Evolutionary conservation across 495 filamentous ascomycete genomes (phyloP).

Genomic region (Trichoderma asperelloides): DNA sequence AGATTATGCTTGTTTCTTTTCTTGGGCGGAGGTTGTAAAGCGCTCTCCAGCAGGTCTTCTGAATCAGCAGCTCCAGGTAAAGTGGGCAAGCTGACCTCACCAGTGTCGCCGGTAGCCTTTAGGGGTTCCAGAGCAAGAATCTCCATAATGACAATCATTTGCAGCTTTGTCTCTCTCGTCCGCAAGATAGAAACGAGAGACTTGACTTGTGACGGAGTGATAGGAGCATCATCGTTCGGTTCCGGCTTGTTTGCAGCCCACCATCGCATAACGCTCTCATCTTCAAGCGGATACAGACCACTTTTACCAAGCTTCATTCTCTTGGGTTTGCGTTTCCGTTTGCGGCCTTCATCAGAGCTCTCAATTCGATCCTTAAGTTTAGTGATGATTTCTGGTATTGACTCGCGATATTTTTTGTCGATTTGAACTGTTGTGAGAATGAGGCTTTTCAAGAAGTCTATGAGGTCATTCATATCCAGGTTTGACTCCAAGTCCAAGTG

Average conservation of each 20-base stretch:
- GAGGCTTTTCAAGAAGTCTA: constrained; percentile 59
- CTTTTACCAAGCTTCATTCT: constrained; percentile 68
- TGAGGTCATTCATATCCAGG: constrained; percentile 49
- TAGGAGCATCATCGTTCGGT: constrained; percentile 23
- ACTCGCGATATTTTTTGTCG: constrained; percentile 81
- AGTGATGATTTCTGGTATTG: constrained; percentile 56
- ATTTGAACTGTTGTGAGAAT: constrained; percentile 65
- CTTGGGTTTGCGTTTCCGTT: constrained; percentile 52
- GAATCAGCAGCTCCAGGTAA: constrained; percentile 18
- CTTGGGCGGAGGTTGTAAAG: constrained; percentile 18
- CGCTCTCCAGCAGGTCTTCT: constrained; percentile 16
- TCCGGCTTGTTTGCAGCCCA: constrained; percentile 51
- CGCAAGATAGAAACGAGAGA: constrained; percentile 57
- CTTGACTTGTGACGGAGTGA: constrained; percentile 37
- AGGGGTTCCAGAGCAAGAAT: constrained; percentile 64
- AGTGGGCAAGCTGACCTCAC: constrained; percentile 32
- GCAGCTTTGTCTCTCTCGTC: constrained; percentile 73
- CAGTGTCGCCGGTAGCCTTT: constrained; percentile 26
- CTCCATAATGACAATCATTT: constrained; percentile 85
- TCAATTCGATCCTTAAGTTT: constrained; percentile 49
- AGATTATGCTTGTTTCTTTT: constrained; percentile 36
- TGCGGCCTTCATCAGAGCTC: constrained; percentile 50
- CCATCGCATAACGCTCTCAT: constrained; percentile 68
- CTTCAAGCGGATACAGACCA: constrained; percentile 68
- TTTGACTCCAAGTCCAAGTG: constrained; percentile 46